Conservation (phyloP, 306 rosid genomes). For the Vigna nakashimae region DNA sequence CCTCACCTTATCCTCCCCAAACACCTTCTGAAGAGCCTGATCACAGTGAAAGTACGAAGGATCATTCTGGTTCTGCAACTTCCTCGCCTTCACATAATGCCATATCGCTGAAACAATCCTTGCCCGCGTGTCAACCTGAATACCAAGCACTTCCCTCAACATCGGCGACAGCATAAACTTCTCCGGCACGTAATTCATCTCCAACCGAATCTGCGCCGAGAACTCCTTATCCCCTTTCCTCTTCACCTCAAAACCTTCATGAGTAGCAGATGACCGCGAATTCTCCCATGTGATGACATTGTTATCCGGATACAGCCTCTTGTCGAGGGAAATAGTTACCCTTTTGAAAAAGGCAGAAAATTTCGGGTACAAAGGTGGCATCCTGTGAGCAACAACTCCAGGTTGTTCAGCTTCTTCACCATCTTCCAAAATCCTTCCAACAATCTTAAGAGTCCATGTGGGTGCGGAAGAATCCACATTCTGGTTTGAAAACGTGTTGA, state of each 20-base stretch:
- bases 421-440: conserved; percentile 10
- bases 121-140: conserved; percentile 9
- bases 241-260: conserved; percentile 30
- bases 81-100: conserved; percentile 24
- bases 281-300: not conserved
- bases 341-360: conserved; percentile 2
- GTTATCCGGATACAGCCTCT: not conserved
- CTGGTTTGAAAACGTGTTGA: conserved; percentile 7
- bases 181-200: conserved; percentile 4
- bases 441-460: conserved; percentile 15
- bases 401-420: conserved; percentile 5
- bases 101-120: conserved; percentile 10
- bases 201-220: conserved; percentile 3
- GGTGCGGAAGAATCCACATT: not conserved
- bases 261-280: not conserved
- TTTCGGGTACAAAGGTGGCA: not conserved
- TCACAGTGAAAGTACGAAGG: conserved; percentile 19
- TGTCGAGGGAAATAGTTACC: not conserved
- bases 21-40: conserved; percentile 3
- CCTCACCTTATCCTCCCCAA: conserved; percentile 16
- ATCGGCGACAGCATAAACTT: conserved; percentile 21
- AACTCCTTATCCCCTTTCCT: conserved; percentile 12
- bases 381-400: not conserved
- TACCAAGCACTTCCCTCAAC: not conserved
- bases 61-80: conserved; percentile 3